A percentile compares a stretch with the other conserved stretches of the same genome.
Evolutionary conservation across 805 yeast genomes (phyloP).

Genomic region (Metschnikowia peoriensis): DNA sequence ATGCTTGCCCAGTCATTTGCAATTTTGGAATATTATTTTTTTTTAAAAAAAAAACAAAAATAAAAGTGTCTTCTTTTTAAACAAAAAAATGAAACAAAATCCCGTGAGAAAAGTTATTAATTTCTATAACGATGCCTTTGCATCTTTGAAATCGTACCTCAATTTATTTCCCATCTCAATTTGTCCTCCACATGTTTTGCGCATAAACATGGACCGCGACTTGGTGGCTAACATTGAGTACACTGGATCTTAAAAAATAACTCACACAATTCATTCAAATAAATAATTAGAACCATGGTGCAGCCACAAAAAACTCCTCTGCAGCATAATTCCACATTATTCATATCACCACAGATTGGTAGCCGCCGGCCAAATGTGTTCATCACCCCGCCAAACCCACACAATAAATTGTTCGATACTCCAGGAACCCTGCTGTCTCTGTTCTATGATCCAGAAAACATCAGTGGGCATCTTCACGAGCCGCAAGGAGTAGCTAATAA

Average conservation of each 20-base stretch:
- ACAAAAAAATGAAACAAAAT: too few relatives aligned
- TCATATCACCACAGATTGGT: constrained; percentile 63
- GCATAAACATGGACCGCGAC: background rate
- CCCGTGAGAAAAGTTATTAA: too few relatives aligned
- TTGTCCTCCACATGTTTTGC: background rate
- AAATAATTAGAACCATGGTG: constrained; percentile 10
- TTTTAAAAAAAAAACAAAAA: too few relatives aligned
- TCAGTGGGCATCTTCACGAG: constrained; percentile 13
- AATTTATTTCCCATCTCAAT: background rate
- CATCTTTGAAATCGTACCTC: too few relatives aligned
- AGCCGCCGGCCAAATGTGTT: constrained; percentile 40
- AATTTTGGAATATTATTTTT: too few relatives aligned
- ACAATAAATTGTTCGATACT: constrained; percentile 38
- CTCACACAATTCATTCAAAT: too few relatives aligned
- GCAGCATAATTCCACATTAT: constrained; percentile 71
- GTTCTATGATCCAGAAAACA: constrained; percentile 34
- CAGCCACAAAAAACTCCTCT: constrained; percentile 35
- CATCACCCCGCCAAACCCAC: constrained; percentile 50
- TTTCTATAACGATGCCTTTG: too few relatives aligned
- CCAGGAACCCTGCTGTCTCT: constrained; percentile 41
- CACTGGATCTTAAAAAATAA: too few relatives aligned
- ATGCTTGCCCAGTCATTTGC: too few relatives aligned
- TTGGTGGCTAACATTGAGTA: background rate
- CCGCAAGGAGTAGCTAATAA: constrained; percentile 1
- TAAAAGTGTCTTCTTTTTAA: too few relatives aligned